Base-by-base conservation (phyloP, 2,329 filamentous ascomycete genomes). In the Aspergillus brasiliensis region DNA sequence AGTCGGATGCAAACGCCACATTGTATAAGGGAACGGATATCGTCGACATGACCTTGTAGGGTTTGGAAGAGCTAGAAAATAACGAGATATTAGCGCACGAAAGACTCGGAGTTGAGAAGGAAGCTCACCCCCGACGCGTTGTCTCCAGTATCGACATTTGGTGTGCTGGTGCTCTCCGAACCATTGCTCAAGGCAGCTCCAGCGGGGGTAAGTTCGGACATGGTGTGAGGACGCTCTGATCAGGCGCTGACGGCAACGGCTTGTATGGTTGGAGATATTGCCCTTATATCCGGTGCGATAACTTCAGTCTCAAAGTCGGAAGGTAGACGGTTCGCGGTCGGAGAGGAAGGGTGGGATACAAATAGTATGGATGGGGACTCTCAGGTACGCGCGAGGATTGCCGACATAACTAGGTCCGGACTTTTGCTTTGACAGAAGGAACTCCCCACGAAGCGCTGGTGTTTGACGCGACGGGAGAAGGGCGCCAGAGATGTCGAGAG, bases 1-100 rank as follows among this genome's bases (percentile, higher is more conserved):
- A 88, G 82, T 57, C 85, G 83, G 65, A 88, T 84, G 74, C 88
- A 91, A 63, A 91, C 87, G 64, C 87, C 86, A 77, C 88, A 91
- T 59, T 86, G 87, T 67, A 88, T 78, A 31, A 88, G 79, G 28
- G 75, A 77, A 64, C 86, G 82, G 62, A 90, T 83, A 65, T 83
- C 81, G 66, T 87, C 82, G 48, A 90, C 82, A 72, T 89, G 86
- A 48, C 78, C 73, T 67, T 82, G 79, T 17, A 81, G 69, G 5
- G 76, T 80, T 60, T 76, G 65, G 25, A 78, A 67, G 34, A 80
- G 73, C 75, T 78, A 56, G 21, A 48, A 21, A 34, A 13, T 11
- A 15, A 11, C 10, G 23, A 59, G 27, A 46, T 47, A 68, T 67
- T 21, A 40, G 51, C 28, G 47, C 54, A n/a, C 17, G 25, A 44